Conservation (phyloP, 805 yeast species). For the Wickerhamiella sergipiensis region DNA sequence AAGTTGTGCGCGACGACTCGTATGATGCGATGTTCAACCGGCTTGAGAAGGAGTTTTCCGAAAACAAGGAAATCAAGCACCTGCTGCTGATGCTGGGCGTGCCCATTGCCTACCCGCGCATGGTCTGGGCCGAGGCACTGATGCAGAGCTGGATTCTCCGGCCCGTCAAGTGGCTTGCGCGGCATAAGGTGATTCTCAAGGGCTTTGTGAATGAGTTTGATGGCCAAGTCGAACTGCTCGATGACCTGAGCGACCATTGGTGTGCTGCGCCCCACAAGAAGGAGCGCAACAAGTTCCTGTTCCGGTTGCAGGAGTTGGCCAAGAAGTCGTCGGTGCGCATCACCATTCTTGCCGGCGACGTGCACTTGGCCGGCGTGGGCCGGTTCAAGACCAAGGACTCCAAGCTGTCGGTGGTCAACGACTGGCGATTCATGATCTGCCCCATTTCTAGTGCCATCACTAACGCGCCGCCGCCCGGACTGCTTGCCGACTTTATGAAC, state of each 20-base stretch:
- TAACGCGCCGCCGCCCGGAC: constrained; percentile 85
- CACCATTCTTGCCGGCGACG: constrained; percentile 86
- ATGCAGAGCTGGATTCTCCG: constrained; percentile 40
- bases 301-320: constrained; percentile 51
- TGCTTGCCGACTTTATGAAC: constrained; percentile 63
- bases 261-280: constrained; percentile 74
- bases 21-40: constrained; percentile 52
- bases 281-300: constrained; percentile 65
- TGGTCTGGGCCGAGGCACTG: constrained; percentile 78
- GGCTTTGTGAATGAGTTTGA: constrained; percentile 86
- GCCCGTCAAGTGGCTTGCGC: constrained; percentile 46
- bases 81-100: constrained; percentile 77
- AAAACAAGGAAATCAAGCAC: constrained; percentile 52
- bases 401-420: constrained; percentile 44
- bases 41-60: constrained; percentile 38
- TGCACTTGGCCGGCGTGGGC: constrained; percentile 78
- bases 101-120: constrained; percentile 87
- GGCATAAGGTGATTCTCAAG: constrained; percentile 34
- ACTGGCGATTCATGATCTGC: constrained; percentile 67
- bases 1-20: constrained; percentile 40
- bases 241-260: constrained; percentile 95
- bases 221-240: constrained; percentile 80
- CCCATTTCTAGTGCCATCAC: constrained; percentile 82
- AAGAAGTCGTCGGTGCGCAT: constrained; percentile 51
- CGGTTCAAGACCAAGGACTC: constrained; percentile 44